Evolutionary conservation across 225 moss, liverwort and hornwort species (phyloP).

Genomic region (Marchantia paleacea): DNA sequence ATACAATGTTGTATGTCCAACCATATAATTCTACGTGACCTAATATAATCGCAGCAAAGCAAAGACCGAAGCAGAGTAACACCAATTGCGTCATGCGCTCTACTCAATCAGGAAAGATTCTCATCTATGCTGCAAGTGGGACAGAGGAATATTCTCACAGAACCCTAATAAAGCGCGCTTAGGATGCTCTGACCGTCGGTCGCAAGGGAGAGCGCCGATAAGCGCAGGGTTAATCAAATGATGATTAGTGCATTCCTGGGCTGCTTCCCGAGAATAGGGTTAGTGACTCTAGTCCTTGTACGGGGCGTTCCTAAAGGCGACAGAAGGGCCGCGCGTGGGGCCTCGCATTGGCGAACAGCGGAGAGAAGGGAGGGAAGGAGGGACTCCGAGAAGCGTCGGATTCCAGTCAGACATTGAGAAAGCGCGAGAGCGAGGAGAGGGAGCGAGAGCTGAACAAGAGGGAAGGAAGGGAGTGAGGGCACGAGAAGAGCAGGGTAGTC

Average conservation of each 20-base stretch:
- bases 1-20: no score
- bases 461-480: not conserved
- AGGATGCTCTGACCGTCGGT: not conserved
- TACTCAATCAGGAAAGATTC: not conserved
- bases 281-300: not conserved
- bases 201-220: not conserved
- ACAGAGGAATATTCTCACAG: not conserved
- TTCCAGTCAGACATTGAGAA: not conserved
- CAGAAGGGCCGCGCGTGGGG: no score
- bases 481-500: not conserved
- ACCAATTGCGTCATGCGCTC: no score
- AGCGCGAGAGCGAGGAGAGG: not conserved
- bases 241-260: not conserved
- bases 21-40: no score
- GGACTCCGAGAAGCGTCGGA: not conserved
- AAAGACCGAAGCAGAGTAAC: no score
- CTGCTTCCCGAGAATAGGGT: no score
- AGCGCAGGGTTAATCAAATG: not conserved
- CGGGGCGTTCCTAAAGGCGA: constrained; percentile 1
- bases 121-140: not conserved
- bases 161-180: not conserved
- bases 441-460: not conserved
- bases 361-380: not conserved
- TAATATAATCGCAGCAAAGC: no score
- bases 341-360: not conserved